These are phyloP conservation scores for Aspergillus tamarii DNA, from an alignment of 2,329 filamentous ascomycete genomes.

Conservation along the genomic window DNA sequence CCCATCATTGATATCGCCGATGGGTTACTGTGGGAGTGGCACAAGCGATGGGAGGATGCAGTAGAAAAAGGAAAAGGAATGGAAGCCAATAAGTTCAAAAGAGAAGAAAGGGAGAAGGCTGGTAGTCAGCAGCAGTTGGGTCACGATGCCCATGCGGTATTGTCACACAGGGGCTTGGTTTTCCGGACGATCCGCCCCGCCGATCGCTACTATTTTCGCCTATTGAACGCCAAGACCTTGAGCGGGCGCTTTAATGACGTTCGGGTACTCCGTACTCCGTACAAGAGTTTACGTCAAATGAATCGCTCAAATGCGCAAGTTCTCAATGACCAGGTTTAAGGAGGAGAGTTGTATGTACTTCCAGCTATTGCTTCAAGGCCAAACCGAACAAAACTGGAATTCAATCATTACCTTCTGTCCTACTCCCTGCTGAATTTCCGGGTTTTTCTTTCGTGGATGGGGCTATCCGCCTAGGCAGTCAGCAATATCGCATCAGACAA, in stretches of 20 bases:
- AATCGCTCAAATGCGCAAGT: not conserved
- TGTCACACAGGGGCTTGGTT: constrained; percentile 20
- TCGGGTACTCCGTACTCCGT: too few relatives aligned
- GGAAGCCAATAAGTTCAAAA: constrained; percentile 15
- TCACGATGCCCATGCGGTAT: not conserved
- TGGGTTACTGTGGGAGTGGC: constrained; percentile 4
- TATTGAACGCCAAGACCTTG: constrained; percentile 5
- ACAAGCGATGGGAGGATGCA: constrained; percentile 10
- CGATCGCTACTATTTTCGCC: constrained; percentile 24
- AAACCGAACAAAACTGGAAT: not conserved
- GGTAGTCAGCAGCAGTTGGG: constrained; percentile 17
- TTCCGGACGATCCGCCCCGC: constrained; percentile 29
- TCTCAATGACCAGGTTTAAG: not conserved
- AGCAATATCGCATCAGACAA: not conserved
- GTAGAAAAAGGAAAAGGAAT: constrained; percentile 18
- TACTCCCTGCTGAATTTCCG: not conserved
- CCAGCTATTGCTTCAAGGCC: not conserved
- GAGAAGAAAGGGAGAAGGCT: constrained; percentile 17
- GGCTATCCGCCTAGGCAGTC: not conserved
- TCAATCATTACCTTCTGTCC: not conserved
- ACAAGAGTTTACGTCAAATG: not conserved
- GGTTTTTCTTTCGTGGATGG: not conserved
- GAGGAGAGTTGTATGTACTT: not conserved
- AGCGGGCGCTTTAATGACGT: not conserved
- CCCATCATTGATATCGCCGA: constrained; percentile 36